Conservation (phyloP, 345 rosid species). For the Salix dunnii region DNA sequence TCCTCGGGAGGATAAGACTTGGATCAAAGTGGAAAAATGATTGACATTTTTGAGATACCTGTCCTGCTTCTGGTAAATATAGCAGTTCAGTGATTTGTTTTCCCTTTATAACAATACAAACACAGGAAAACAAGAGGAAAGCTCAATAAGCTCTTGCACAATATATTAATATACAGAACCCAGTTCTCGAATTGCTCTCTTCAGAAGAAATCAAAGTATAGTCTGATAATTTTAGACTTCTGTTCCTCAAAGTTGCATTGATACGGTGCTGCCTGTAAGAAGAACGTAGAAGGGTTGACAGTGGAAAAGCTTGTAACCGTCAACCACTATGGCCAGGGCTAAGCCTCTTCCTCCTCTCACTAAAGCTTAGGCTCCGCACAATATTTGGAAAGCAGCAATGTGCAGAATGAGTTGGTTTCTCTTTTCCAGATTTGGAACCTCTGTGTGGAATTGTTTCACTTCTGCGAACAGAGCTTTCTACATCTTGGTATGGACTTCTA, state of each 20-base stretch:
- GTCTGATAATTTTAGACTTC: background rate
- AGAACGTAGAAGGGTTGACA: background rate
- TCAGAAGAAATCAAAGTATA: background rate
- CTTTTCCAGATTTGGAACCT: constrained; percentile 12
- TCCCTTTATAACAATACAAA: background rate
- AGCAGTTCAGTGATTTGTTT: background rate
- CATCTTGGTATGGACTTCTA: constrained; percentile 20
- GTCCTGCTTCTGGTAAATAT: background rate
- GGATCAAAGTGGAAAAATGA: background rate
- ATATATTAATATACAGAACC: constrained; percentile 9
- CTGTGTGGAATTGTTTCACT: constrained; percentile 17
- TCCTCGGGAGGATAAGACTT: background rate
- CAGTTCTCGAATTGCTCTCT: background rate
- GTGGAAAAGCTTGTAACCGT: background rate
- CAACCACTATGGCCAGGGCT: constrained; percentile 13
- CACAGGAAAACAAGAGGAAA: background rate
- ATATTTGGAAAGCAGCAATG: constrained; percentile 49
- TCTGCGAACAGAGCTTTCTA: constrained; percentile 19
- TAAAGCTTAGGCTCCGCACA: constrained; percentile 41
- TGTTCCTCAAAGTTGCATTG: constrained; percentile 1
- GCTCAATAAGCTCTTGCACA: background rate
- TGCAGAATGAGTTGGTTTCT: constrained; percentile 29
- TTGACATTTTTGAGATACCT: background rate
- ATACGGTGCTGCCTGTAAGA: background rate
- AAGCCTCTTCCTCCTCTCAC: constrained; percentile 42